Base-by-base conservation (phyloP, 768 basidiomycete genomes). In the Sutorius australiensis region DNA sequence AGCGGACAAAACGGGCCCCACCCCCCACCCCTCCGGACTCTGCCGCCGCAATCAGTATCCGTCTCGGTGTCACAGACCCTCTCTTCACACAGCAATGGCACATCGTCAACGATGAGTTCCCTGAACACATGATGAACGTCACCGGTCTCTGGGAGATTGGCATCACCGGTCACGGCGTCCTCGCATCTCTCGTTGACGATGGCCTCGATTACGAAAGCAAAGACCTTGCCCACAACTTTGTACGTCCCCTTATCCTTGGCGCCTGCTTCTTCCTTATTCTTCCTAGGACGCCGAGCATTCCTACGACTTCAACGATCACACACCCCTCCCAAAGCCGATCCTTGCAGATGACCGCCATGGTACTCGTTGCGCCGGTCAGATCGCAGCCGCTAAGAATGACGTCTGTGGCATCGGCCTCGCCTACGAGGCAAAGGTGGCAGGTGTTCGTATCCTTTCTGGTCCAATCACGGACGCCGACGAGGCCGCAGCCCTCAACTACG, bases 271-370 rank as follows among this genome's bases (percentile, higher is more conserved):
- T 7, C 14, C 44, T 46, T 37, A 59, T 38, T n/a, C 37, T 12
- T 45, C 31, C 2, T 57, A 97, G 95, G 91, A 86, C 64, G 81
- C 86, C 11, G 83, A 81, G 21, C 85, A 94, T 54, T 98, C 95
- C 0, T 89, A 93, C 66, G 95, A 99, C 69, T 99, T 93, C 70
- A 99, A 99, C 68, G 93, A 95, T 65, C 93, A 98, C 63, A 83
- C 83, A 27, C 75, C 82, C 13, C 76, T 98, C 6, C 97, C 97
- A 10, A 87, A 86, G 32, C 97, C 97, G 0, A 81, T 86, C 52
- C 83, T 95, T 40, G 80, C 77, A 24, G 95, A 98, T 58, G 97
- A 99, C 61, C 91, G 92, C 61, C 97, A 99, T 65, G 97, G 97
- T 11, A 99, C 97, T 0, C 88, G 97, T 2, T 99, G 97, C 68